These are phyloP conservation scores for Zygoascus hellenicus DNA, from an alignment of 1,139 yeast genomes.

Conservation along the genomic window DNA sequence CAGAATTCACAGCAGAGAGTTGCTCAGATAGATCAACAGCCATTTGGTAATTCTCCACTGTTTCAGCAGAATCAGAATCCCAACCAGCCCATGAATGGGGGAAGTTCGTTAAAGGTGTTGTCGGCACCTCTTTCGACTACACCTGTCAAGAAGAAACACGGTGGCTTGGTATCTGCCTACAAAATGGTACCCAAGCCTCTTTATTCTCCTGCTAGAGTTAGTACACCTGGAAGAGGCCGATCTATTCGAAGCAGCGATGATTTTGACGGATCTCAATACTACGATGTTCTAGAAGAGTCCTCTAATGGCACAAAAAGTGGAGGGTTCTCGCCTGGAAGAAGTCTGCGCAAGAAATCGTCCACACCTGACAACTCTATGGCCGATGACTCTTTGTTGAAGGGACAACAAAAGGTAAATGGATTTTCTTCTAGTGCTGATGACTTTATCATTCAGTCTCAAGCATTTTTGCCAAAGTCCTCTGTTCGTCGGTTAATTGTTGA, in stretches of 20 bases:
- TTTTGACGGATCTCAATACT: neutral
- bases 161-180: constrained; percentile 55
- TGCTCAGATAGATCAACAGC: constrained; percentile 46
- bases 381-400: neutral
- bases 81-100: constrained; percentile 10
- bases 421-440: constrained; percentile 49
- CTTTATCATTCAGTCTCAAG: constrained; percentile 64
- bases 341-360: neutral
- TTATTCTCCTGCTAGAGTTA: constrained; percentile 5
- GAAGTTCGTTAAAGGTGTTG: constrained; percentile 22
- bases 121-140: constrained; percentile 25
- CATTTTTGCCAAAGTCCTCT: constrained; percentile 60
- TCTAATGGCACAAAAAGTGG: neutral
- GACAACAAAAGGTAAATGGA: constrained; percentile 1
- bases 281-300: constrained; percentile 1
- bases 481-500: constrained; percentile 55
- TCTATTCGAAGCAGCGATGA: neutral
- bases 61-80: constrained; percentile 30
- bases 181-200: constrained; percentile 50
- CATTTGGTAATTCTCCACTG: constrained; percentile 67
- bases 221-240: constrained; percentile 2
- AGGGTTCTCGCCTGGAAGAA: neutral
- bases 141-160: constrained; percentile 48
- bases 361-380: neutral
- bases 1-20: constrained; percentile 17